Conservation (phyloP, 768 basidiomycete species). For the Lactifluus rugatus region DNA sequence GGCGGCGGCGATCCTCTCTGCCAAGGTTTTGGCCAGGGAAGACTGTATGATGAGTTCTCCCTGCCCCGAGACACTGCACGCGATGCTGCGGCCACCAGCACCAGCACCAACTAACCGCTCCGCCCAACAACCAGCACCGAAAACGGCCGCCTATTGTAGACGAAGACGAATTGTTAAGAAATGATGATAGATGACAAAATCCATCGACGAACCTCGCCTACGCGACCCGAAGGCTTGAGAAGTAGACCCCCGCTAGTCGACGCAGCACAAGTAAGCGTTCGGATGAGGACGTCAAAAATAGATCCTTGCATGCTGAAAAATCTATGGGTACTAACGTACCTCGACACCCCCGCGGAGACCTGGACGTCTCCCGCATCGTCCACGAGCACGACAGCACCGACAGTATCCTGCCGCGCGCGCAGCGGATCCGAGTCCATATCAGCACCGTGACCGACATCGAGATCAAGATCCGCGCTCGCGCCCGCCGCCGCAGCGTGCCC, state of each 20-base stretch:
- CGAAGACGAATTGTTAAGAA: background rate
- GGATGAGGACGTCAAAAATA: too few relatives aligned
- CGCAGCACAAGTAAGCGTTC: too few relatives aligned
- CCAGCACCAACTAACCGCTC: constrained; percentile 25
- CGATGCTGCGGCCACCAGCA: constrained; percentile 33
- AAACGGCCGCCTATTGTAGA: constrained; percentile 48
- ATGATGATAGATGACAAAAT: background rate
- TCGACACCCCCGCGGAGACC: constrained; percentile 67
- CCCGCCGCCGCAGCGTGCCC: background rate
- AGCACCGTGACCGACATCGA: too few relatives aligned
- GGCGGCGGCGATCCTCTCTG: constrained; percentile 34
- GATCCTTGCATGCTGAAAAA: too few relatives aligned
- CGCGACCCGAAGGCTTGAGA: constrained; percentile 60
- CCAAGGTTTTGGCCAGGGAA: constrained; percentile 45
- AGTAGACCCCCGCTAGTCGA: constrained; percentile 61
- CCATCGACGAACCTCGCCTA: constrained; percentile 52
- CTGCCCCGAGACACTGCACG: constrained; percentile 63
- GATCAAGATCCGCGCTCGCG: background rate
- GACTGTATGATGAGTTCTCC: constrained; percentile 62
- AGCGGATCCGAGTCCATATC: background rate
- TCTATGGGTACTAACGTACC: constrained; percentile 28
- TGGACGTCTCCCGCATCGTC: constrained; percentile 28
- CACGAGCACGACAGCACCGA: constrained; percentile 59
- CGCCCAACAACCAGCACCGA: constrained; percentile 74
- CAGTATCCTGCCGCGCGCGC: constrained; percentile 55